Conservation (phyloP, 495 filamentous ascomycete species). For the Hypomontagnella submonticulosa region DNA sequence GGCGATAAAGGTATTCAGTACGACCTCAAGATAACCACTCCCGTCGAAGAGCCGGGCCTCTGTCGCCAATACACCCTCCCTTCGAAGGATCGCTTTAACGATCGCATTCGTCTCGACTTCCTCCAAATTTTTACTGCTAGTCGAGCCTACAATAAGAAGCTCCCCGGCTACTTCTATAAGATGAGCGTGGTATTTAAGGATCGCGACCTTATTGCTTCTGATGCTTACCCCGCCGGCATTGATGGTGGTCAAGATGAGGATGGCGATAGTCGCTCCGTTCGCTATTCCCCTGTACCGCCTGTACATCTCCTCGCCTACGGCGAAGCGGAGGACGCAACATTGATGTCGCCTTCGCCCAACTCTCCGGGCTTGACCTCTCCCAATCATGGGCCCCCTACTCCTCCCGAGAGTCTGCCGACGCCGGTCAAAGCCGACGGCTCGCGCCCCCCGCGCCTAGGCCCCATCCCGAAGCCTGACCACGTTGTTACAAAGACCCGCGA, state of each 20-base stretch:
- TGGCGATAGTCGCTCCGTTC: conserved; percentile 10
- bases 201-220: conserved; percentile 52
- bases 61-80: conserved; percentile 41
- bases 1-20: conserved; percentile 24
- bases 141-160: conserved; percentile 30
- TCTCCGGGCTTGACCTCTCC: conserved; percentile 22
- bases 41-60: conserved; percentile 9
- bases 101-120: conserved; percentile 32
- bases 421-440: not conserved
- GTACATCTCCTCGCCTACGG: conserved; percentile 37
- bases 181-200: conserved; percentile 58
- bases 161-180: conserved; percentile 38
- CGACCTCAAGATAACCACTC: conserved; percentile 1
- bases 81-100: conserved; percentile 34
- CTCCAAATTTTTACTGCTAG: conserved; percentile 36
- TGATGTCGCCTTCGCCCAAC: conserved; percentile 35
- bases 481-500: conserved; percentile 66
- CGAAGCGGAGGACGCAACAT: conserved; percentile 16
- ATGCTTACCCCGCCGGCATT: conserved; percentile 48
- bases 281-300: conserved; percentile 13
- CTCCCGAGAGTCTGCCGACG: conserved; percentile 15
- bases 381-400: conserved; percentile 21
- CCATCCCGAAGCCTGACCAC: conserved; percentile 62
- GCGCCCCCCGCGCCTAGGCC: conserved; percentile 52
- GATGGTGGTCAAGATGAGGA: conserved; percentile 22